Evolutionary conservation across 768 basidiomycete species (phyloP), one percentile per base, ranked within the genome.

Genomic region (Suillus cothurnatus): DNA sequence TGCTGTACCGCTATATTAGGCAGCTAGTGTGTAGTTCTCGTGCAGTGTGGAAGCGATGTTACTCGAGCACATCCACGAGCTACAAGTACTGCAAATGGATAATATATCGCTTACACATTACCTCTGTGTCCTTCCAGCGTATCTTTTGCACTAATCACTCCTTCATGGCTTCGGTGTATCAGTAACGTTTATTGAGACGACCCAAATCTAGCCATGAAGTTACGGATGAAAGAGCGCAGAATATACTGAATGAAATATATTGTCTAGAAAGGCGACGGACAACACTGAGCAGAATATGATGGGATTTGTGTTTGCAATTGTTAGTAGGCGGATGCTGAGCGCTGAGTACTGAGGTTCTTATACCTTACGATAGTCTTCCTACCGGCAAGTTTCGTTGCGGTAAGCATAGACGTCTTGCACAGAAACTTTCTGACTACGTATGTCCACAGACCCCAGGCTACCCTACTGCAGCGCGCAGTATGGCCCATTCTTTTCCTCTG

Each of bases 281-380:
- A 19, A 68, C 66, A 64, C 63, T 63, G 53, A 64, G 65, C 28
- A 58, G 56, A n/a, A n/a, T n/a, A n/a, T n/a, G n/a, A n/a, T n/a
- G 66, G 47, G 70, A 70, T 43, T 69, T 36, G 61, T 67, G 28
- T 86, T 86, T 70, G 82, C 81, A 64, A 80, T 77, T 41, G 82
- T 85, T 31, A 84, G 81, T 72, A 76, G 73, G 63, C 77, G 76
- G n/a, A 84, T 84, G 82, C 71, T 6, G n/a, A n/a, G n/a, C n/a
- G n/a, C n/a, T n/a, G n/a, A n/a, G n/a, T n/a, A n/a, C n/a, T n/a
- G 15, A 38, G 19, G 36, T 23, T 86, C 23, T 76, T 82, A 0
- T 84, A 83, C 63, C 71, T 86, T 4, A 84, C 84, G 0, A 85
- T 85, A 83, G 70, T 84, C 32, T 86, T 86, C 71, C 76, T 86